Conservation (phyloP, 768 basidiomycete species). For the Agrocybe chaxingu region DNA sequence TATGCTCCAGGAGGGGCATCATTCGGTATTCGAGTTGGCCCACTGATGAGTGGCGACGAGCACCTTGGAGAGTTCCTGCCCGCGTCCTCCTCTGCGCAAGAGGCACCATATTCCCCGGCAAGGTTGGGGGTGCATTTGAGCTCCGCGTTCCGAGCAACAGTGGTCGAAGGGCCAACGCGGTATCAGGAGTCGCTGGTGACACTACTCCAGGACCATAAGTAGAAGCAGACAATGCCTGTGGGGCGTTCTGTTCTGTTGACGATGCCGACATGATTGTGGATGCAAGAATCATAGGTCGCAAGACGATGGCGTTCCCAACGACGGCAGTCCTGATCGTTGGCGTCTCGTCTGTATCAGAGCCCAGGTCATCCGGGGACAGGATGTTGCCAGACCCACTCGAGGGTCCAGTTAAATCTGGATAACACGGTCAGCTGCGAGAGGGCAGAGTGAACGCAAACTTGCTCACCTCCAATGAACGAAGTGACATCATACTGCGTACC, state of each 20-base stretch:
- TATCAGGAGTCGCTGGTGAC: conserved; percentile 5
- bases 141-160: conserved; percentile 31
- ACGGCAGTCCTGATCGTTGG: conserved; percentile 2
- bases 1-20: conserved; percentile 25
- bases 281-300: conserved; percentile 26
- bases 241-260: not conserved
- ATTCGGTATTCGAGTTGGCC: conserved; percentile 18
- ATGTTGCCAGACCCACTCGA: not conserved
- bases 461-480: conserved; percentile 61
- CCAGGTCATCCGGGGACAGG: not conserved
- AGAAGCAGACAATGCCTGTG: not conserved
- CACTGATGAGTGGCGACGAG: conserved; percentile 28
- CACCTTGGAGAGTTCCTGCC: conserved; percentile 16
- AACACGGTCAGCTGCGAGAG: conserved; percentile 1
- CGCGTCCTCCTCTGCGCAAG: conserved; percentile 26
- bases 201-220: not conserved
- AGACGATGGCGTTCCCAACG: conserved; percentile 3
- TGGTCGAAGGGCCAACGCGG: conserved; percentile 22
- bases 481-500: conserved; percentile 69
- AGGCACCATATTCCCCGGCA: conserved; percentile 24
- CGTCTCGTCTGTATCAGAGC: conserved; percentile 2
- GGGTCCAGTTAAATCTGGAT: conserved; percentile 2
- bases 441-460: not conserved
- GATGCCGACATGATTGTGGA: conserved; percentile 9
- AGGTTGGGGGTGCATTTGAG: conserved; percentile 17